These are phyloP conservation scores for Arthrobotrys sphaeroides DNA, from an alignment of 2,329 filamentous ascomycete genomes.

Conservation along the genomic window DNA sequence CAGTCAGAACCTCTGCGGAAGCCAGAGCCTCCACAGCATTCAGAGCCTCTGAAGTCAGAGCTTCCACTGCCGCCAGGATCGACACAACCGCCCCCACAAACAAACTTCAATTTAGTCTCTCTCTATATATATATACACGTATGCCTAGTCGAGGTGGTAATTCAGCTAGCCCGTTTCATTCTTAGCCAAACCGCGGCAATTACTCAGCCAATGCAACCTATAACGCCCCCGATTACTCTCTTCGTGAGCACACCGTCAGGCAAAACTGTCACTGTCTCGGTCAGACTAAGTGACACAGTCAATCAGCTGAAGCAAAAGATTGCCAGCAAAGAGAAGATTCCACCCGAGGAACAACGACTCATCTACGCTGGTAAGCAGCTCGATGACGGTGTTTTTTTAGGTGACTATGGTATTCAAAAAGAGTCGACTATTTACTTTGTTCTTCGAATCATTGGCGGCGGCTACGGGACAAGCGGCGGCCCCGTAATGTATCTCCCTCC, in stretches of 20 bases:
- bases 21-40: too few species aligned
- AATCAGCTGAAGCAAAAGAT: conserved; percentile 1
- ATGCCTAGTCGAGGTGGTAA: too few species aligned
- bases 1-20: too few species aligned
- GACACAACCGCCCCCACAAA: too few species aligned
- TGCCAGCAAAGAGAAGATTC: conserved; percentile 3
- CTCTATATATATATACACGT: too few species aligned
- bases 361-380: conserved; percentile 25
- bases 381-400: conserved; percentile 65
- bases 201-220: too few species aligned
- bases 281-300: background rate
- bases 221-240: background rate
- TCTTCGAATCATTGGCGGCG: conserved; percentile 83
- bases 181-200: too few species aligned
- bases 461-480: background rate
- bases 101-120: too few species aligned
- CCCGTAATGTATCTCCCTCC: conserved; percentile 14
- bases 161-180: too few species aligned
- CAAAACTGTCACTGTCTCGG: conserved; percentile 11
- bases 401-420: conserved; percentile 96
- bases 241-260: conserved; percentile 23
- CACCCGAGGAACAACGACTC: conserved; percentile 9
- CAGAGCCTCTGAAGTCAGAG: too few species aligned
- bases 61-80: too few species aligned
- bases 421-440: conserved; percentile 86